A percentile compares a stretch with the other conserved stretches of the same genome.
Evolutionary conservation across 2,329 filamentous ascomycete genomes (phyloP).

Genomic region (Calonectria hongkongensis): DNA sequence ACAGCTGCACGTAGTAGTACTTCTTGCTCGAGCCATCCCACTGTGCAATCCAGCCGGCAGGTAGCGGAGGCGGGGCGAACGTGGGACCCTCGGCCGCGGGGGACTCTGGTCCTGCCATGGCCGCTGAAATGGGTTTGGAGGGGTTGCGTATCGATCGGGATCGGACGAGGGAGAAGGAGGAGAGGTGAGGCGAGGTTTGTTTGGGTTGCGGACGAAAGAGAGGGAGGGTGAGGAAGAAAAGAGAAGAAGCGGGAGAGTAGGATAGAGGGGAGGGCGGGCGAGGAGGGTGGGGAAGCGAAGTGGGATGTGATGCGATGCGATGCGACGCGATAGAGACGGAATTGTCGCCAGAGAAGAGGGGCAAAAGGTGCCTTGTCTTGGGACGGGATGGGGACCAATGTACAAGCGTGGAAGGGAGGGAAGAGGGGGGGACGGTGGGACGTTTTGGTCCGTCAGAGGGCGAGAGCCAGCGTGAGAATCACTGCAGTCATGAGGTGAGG

Average conservation of each 20-base stretch:
- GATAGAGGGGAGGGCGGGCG: constrained; percentile 25
- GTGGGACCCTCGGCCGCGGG: constrained; percentile 76
- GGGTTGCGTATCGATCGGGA: constrained; percentile 41
- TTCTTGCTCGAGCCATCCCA: constrained; percentile 79
- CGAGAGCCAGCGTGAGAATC: constrained; percentile 47
- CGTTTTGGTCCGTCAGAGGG: constrained; percentile 55
- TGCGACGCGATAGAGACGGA: constrained; percentile 36
- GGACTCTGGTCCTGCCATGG: constrained; percentile 75
- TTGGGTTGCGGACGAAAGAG: constrained; percentile 3
- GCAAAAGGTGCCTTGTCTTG: constrained; percentile 17
- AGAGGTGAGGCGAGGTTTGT: constrained; percentile 2
- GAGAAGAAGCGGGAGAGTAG: not conserved
- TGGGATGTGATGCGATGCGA: constrained; percentile 37
- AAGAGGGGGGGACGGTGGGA: constrained; percentile 43
- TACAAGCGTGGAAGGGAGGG: constrained; percentile 25
- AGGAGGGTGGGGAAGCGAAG: constrained; percentile 30
- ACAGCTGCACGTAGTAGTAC: constrained; percentile 84
- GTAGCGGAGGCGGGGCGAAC: constrained; percentile 76
- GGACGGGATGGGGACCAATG: constrained; percentile 3
- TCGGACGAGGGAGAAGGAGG: constrained; percentile 35
- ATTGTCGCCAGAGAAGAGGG: constrained; percentile 30
- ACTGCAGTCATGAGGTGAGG: constrained; percentile 53
- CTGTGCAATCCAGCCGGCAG: constrained; percentile 81
- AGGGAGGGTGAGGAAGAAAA: constrained; percentile 3
- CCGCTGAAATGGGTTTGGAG: constrained; percentile 44